Base-by-base conservation (phyloP, 2,329 filamentous ascomycete species). In the Aureobasidium vineae region DNA sequence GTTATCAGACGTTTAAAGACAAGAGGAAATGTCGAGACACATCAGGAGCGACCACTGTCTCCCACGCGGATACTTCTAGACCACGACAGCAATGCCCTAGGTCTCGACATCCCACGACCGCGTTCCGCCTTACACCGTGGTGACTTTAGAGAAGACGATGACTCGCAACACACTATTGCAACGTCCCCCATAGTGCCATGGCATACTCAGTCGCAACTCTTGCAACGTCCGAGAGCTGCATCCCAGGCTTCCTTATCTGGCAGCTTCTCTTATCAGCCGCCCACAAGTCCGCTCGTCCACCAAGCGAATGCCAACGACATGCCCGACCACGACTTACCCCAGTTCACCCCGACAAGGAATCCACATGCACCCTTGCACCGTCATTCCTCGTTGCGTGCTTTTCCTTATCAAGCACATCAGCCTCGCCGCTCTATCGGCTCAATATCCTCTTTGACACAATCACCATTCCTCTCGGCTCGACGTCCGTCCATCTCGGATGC, bases 231-330 rank as follows among this genome's bases (percentile, higher is more conserved):
- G 57, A 75, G 80, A 67, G 78, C 79, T n/a, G 71, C 74, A 23
- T 82, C 79, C 40, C 78, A 79, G 67, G 92, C 88, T 8, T 90
- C 91, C 1, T 82, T 90, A 16, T 89, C 90, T 0, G 90, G 88
- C 1, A 92, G 87, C 71, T 97, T 97, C 75, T 84, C 90, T 38
- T 90, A 96, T 69, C 90, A 94, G 77, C 86, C 91, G 2, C 94
- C 95, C 0, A 98, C 95, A 2, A 98, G 93, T 72, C 95, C 95
- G 16, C 81, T 99, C 13, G 93, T 96, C 0, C 88, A 97, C 73
- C 92, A 92, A 49, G 87, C 92, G 73, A 96, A 89, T 78, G 95
- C 93, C 71, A 88, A 91, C 7, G 91, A 95, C 70, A 74, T 89
- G 26, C 88, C 67, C 81, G 89, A 56, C 82, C 86, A 2, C 80